Percentiles rank a stretch among this genome's conserved stretches.
phyloP scores from a whole-genome alignment of 2,329 filamentous ascomycete species.

The Neofusicoccum sp. region DNA sequence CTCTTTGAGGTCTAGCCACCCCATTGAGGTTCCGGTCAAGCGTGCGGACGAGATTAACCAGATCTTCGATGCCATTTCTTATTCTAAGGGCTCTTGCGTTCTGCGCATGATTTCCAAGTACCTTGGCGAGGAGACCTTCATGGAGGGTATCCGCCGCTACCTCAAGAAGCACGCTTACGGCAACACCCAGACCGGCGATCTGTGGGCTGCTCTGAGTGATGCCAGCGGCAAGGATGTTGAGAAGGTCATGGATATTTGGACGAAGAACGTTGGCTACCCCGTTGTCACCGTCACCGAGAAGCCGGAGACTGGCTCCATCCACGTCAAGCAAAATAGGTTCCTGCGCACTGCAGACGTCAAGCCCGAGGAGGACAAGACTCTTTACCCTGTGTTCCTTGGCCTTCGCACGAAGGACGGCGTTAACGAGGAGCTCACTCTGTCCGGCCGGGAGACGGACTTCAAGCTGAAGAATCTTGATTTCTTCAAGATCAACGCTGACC shows the following conservation, averaged over 20 bases:
- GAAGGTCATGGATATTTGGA: conserved; percentile 93
- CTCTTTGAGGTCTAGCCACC: conserved; percentile 89
- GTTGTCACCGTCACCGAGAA: conserved; percentile 84
- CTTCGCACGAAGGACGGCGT: conserved; percentile 81
- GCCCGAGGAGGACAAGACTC: conserved; percentile 82
- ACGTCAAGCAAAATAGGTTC: conserved; percentile 93
- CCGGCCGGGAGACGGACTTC: conserved; percentile 71
- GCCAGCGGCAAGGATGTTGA: conserved; percentile 90
- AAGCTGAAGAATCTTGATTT: conserved; percentile 79
- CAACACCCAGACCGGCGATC: conserved; percentile 86
- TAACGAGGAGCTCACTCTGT: conserved; percentile 71
- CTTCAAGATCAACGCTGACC: conserved; percentile 95
- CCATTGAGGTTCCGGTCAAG: conserved; percentile 95
- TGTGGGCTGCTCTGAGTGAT: conserved; percentile 84
- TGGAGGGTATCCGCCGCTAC: conserved; percentile 87
- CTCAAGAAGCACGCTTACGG: conserved; percentile 96
- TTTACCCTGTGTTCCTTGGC: conserved; percentile 88
- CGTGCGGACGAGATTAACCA: conserved; percentile 95
- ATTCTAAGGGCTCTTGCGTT: conserved; percentile 94
- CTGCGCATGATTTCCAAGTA: conserved; percentile 97
- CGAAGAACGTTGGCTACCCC: conserved; percentile 91
- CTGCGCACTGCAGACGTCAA: conserved; percentile 88
- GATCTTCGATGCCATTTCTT: conserved; percentile 97
- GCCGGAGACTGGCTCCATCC: conserved; percentile 67
- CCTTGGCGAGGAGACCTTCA: conserved; percentile 85